These are phyloP conservation scores for Cardamine occulta DNA, from an alignment of 345 rosid genomes.

Conservation along the genomic window DNA sequence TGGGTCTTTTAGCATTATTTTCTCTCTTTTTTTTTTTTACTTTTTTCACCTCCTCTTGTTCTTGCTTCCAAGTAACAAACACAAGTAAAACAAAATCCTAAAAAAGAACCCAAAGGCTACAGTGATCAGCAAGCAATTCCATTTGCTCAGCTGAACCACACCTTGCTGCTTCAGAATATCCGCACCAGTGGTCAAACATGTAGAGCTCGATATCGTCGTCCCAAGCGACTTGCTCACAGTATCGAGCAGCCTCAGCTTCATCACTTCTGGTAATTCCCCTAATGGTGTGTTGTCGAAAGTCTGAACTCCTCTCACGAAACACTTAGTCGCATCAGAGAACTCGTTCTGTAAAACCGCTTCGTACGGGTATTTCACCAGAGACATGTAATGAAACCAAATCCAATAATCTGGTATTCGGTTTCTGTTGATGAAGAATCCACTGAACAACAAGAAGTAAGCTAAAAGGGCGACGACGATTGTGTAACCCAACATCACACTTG, in stretches of 20 bases:
- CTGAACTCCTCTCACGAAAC: slow-evolving; percentile 80
- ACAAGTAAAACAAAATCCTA: slow-evolving; percentile 77
- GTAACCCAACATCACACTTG: slow-evolving; percentile 96
- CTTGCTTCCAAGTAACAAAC: slow-evolving; percentile 85
- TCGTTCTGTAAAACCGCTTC: slow-evolving; percentile 88
- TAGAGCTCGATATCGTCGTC: slow-evolving; percentile 63
- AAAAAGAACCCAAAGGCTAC: slow-evolving; percentile 93
- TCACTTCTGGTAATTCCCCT: slow-evolving; percentile 48
- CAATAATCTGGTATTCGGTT: slow-evolving; percentile 83
- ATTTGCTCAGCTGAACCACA: slow-evolving; percentile 68
- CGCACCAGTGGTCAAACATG: slow-evolving; percentile 78
- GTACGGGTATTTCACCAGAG: slow-evolving; percentile 85
- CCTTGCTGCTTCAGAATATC: slow-evolving; percentile 75
- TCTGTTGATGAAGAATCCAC: slow-evolving; percentile 92
- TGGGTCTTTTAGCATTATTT: background rate
- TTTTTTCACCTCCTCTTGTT: slow-evolving; percentile 71
- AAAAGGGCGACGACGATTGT: slow-evolving; percentile 84
- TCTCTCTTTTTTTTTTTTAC: background rate
- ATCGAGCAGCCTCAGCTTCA: slow-evolving; percentile 60
- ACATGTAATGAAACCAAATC: slow-evolving; percentile 98
- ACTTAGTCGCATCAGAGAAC: slow-evolving; percentile 65
- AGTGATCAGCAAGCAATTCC: slow-evolving; percentile 81
- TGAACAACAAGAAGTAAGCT: slow-evolving; percentile 90
- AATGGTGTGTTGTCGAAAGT: slow-evolving; percentile 88
- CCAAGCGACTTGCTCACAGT: slow-evolving; percentile 62